Conservation (phyloP, 805 yeast genomes). For the Wickerhamiella sergipiensis region DNA sequence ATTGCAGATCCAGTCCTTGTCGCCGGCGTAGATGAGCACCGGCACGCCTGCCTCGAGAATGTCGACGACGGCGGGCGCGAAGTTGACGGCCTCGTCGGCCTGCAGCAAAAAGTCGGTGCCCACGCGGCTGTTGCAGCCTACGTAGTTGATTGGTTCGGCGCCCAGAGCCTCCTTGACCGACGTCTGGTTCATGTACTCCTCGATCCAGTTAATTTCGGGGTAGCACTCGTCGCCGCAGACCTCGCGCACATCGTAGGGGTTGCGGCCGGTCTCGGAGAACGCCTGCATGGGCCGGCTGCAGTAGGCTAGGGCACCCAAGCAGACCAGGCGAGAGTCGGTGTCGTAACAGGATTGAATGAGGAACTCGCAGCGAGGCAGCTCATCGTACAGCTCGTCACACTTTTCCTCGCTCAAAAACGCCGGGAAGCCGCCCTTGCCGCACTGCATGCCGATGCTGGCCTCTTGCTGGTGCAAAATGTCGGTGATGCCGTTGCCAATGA, state of each 20-base stretch:
- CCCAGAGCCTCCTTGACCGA: conserved; percentile 74
- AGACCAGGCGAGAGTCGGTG: conserved; percentile 60
- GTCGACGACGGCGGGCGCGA: conserved; percentile 55
- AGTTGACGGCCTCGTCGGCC: conserved; percentile 90
- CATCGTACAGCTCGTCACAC: conserved; percentile 54
- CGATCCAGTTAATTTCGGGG: conserved; percentile 62
- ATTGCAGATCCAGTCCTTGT: conserved; percentile 90
- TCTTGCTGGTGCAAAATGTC: conserved; percentile 73
- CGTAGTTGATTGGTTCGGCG: conserved; percentile 65
- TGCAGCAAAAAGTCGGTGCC: conserved; percentile 68
- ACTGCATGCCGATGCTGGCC: conserved; percentile 86
- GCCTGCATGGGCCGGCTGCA: conserved; percentile 68
- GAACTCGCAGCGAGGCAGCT: conserved; percentile 64
- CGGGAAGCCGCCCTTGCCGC: conserved; percentile 77
- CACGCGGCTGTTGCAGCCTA: conserved; percentile 45
- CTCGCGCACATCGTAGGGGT: conserved; percentile 81
- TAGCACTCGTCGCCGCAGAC: conserved; percentile 68
- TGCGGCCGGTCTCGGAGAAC: conserved; percentile 71
- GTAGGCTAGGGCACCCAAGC: conserved; percentile 84
- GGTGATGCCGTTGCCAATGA: conserved; percentile 90
- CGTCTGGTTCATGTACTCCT: conserved; percentile 61
- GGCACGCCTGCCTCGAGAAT: conserved; percentile 64
- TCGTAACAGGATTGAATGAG: conserved; percentile 70
- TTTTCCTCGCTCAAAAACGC: conserved; percentile 65
- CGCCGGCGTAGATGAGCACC: conserved; percentile 86